Evolutionary conservation across 1,284 basidiomycete genomes (phyloP).

Genomic region (Trichosporon sp.): DNA sequence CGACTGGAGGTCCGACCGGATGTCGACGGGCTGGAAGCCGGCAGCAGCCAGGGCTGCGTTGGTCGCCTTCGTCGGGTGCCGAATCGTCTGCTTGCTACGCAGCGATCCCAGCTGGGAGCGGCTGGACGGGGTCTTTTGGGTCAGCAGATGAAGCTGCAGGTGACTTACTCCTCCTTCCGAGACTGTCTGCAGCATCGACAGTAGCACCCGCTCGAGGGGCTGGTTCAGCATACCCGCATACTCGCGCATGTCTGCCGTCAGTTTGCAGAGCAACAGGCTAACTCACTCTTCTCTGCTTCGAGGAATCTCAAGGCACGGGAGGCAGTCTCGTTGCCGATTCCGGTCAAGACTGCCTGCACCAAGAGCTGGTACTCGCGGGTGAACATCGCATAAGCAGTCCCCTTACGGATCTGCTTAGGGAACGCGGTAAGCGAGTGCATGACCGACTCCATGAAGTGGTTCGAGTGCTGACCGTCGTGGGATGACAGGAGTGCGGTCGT

Average conservation of each 20-base stretch:
- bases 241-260: constrained; percentile 3
- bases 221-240: not conserved
- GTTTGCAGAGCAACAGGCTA: not conserved
- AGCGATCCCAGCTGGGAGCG: not conserved
- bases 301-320: not conserved
- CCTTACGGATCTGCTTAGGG: constrained; percentile 2
- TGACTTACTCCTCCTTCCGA: not conserved
- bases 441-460: constrained; percentile 7
- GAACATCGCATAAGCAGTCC: constrained; percentile 2
- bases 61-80: not conserved
- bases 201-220: not conserved
- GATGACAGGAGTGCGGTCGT: not conserved
- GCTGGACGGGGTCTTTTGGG: not conserved
- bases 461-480: not conserved
- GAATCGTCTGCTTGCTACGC: not conserved
- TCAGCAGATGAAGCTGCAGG: not conserved
- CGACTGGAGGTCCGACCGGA: not conserved
- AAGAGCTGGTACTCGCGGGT: constrained; percentile 1
- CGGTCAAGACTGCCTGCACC: not conserved
- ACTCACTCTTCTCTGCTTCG: not conserved
- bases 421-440: not conserved
- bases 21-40: not conserved
- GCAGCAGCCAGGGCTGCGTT: not conserved
- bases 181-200: constrained; percentile 2
- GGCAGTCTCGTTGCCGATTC: not conserved